A percentile compares a stretch with the other conserved stretches of the same genome.
Conservation (phyloP, 768 basidiomycete genomes). For the Galerina marginata region DNA sequence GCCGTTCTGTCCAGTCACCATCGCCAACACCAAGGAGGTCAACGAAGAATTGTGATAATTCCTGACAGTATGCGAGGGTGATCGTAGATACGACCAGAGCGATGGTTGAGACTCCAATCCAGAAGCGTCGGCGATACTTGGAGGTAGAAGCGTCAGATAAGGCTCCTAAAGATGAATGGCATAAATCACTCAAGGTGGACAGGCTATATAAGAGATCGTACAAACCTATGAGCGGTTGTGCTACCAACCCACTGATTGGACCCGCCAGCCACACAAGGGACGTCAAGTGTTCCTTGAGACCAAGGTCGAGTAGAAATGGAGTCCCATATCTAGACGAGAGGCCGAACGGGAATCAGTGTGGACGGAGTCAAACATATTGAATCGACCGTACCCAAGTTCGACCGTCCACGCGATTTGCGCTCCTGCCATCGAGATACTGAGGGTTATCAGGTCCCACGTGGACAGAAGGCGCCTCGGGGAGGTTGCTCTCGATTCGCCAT, state of each 20-base stretch:
- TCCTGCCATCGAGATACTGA: constrained; percentile 93
- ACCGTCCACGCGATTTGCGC: constrained; percentile 97
- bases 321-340: constrained; percentile 82
- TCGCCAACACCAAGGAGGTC: constrained; percentile 75
- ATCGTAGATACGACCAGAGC: constrained; percentile 81
- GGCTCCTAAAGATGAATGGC: constrained; percentile 63
- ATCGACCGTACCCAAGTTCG: constrained; percentile 76
- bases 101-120: constrained; percentile 88
- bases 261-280: constrained; percentile 96
- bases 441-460: constrained; percentile 78
- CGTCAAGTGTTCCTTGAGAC: constrained; percentile 86
- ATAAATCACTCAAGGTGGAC: constrained; percentile 32
- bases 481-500: constrained; percentile 26
- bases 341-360: constrained; percentile 18
- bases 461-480: constrained; percentile 44
- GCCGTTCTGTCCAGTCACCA: constrained; percentile 88
- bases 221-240: constrained; percentile 96
- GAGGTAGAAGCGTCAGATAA: constrained; percentile 94
- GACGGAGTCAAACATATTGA: neutral
- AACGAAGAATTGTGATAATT: constrained; percentile 74
- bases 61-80: constrained; percentile 82
- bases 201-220: constrained; percentile 22
- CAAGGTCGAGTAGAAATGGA: constrained; percentile 78
- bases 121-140: constrained; percentile 88
- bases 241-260: constrained; percentile 92